A percentile compares a stretch with the other conserved stretches of the same genome.
phyloP scores from a whole-genome alignment of 2,329 filamentous ascomycete genomes.

The Juglanconis sp. region DNA sequence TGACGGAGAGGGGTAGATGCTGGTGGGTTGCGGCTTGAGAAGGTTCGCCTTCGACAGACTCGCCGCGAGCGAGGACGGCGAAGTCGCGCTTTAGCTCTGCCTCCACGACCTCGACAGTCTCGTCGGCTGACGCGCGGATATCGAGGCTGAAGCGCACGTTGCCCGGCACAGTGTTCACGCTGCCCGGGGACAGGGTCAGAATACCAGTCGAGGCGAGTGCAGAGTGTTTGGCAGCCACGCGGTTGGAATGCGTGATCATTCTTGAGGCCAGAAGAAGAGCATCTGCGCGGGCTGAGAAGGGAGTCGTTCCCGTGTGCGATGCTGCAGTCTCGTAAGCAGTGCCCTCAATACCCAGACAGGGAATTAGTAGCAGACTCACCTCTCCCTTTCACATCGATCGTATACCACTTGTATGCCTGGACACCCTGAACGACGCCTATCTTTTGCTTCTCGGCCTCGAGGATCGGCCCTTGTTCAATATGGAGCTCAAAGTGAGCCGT shows the following conservation, averaged over 20 bases:
- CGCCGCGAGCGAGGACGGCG: slow-evolving; percentile 53
- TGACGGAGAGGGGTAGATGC: slow-evolving; percentile 44
- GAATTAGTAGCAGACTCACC: slow-evolving; percentile 20
- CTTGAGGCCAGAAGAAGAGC: slow-evolving; percentile 64
- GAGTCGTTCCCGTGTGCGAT: slow-evolving; percentile 73
- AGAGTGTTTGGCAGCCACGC: slow-evolving; percentile 55
- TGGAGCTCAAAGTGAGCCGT: slow-evolving; percentile 80
- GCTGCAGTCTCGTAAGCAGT: slow-evolving; percentile 36
- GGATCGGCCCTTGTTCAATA: slow-evolving; percentile 78
- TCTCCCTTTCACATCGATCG: slow-evolving; percentile 60
- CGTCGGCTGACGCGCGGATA: slow-evolving; percentile 57
- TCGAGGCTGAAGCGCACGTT: slow-evolving; percentile 66
- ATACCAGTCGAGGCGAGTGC: slow-evolving; percentile 71
- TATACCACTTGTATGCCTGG: slow-evolving; percentile 74
- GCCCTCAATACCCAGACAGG: no score
- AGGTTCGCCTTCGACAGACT: slow-evolving; percentile 42
- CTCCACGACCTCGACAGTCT: slow-evolving; percentile 56
- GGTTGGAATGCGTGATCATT: slow-evolving; percentile 65
- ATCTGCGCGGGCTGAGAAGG: slow-evolving; percentile 54
- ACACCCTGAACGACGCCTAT: slow-evolving; percentile 71
- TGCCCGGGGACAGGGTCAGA: slow-evolving; percentile 60
- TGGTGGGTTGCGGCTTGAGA: slow-evolving; percentile 20
- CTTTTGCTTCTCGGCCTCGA: slow-evolving; percentile 61
- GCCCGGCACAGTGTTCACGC: slow-evolving; percentile 71
- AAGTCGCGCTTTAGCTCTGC: slow-evolving; percentile 56